These are phyloP conservation scores for Backusella psychrophila DNA, from an alignment of 192 early-diverging fungal genomes.

Conservation along the genomic window DNA sequence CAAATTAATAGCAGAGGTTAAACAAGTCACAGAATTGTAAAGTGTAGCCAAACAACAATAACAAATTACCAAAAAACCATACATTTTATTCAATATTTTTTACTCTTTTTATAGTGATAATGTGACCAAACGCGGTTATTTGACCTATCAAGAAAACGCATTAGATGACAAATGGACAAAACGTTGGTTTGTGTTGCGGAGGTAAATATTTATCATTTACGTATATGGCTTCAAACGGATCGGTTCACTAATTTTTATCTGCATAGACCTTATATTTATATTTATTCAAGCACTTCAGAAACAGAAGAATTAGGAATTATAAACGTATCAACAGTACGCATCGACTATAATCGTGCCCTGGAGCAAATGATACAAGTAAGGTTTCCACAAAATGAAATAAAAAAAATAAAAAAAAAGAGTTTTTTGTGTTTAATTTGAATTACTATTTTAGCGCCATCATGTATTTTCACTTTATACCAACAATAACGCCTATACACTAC, in stretches of 20 bases:
- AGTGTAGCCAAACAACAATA: conserved; percentile 4
- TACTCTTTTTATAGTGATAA: conserved; percentile 37
- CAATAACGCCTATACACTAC: conserved; percentile 63
- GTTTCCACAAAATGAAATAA: conserved; percentile 22
- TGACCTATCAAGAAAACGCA: conserved; percentile 52
- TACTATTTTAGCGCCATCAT: conserved; percentile 45
- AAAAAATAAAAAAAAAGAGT: not conserved
- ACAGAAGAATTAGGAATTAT: conserved; percentile 71
- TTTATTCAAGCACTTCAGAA: conserved; percentile 65
- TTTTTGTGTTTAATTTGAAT: not conserved
- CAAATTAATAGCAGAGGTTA: conserved; percentile 42
- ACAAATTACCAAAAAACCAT: not conserved
- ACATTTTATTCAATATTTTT: conserved; percentile 14
- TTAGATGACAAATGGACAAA: conserved; percentile 66
- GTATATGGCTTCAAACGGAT: not conserved
- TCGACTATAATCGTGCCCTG: conserved; percentile 54
- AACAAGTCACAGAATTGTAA: conserved; percentile 36
- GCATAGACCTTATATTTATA: conserved; percentile 74
- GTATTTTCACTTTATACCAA: conserved; percentile 74
- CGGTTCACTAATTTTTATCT: conserved; percentile 5
- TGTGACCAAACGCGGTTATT: conserved; percentile 50
- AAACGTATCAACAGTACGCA: conserved; percentile 65
- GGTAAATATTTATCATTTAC: conserved; percentile 30
- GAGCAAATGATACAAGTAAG: conserved; percentile 60
- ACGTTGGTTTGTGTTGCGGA: conserved; percentile 76